Evolutionary conservation across 805 yeast genomes (phyloP), one percentile per base, ranked within the genome.

Genomic region (Nakazawaea anatomiae): DNA sequence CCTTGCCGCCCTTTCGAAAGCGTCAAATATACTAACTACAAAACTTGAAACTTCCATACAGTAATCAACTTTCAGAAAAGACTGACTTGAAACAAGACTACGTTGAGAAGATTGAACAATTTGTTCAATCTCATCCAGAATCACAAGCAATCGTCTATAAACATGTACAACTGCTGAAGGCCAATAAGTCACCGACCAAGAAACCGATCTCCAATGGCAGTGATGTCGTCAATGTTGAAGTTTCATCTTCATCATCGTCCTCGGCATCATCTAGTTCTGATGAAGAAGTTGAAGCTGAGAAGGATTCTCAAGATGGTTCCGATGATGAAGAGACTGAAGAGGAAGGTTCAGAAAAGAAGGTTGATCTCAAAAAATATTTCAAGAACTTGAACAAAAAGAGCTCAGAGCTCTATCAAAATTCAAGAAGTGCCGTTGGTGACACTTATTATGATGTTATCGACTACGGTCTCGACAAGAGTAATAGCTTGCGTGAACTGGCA

Each of bases 361-460:
- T 66, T 51, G 73, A 70, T 29, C 67, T 69, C 42, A 66, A 60
- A 31, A 39, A 18, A 11, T 43, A 25, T 14, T 40, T 12, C 4
- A 34, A 32, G 28, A 18, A n/a, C 6, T n/a, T 30, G 9, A 11
- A 32, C 9, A 32, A 43, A 4, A 45, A 50, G 34, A 38, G 34
- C 29, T n/a, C 35, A 14, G 46, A 42, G 7, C 4, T 42, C 5
- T 50, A 45, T 30, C 42, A 30, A 42, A 28, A 35, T 25, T 11
- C 47, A 2, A 6, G 29, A 1, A 35, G 14, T 10, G n/a, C 39
- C 5, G 27, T 46, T 34, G 4, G 30, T 11, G 46, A 45, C 4
- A 18, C 46, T 18, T 41, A 42, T 25, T 34, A 36, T 18, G 43
- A 46, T n/a, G n/a, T 38, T 43, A 28, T 32, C 6, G 53, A 51